These are phyloP conservation scores for Lipomyces oligophaga DNA, from an alignment of 805 yeast species.

Conservation along the genomic window DNA sequence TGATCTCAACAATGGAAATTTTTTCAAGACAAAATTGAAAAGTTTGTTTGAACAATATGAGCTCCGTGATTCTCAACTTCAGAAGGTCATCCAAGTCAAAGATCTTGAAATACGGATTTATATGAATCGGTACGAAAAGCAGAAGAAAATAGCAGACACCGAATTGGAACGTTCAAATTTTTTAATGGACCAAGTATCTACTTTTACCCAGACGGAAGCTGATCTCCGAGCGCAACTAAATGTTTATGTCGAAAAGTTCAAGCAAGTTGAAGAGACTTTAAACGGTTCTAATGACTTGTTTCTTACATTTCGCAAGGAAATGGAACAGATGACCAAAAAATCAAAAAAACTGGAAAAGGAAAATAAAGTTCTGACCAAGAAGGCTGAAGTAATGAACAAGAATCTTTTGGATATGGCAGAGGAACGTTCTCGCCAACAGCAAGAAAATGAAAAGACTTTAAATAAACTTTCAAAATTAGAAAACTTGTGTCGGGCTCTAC, in stretches of 20 bases:
- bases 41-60: constrained; percentile 27
- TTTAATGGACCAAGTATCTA: constrained; percentile 17
- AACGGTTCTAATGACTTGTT: constrained; percentile 33
- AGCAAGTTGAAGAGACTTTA: constrained; percentile 38
- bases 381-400: constrained; percentile 20
- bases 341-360: constrained; percentile 25
- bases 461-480: constrained; percentile 23
- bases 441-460: constrained; percentile 17
- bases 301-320: constrained; percentile 20
- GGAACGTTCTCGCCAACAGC: constrained; percentile 21
- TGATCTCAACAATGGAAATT: constrained; percentile 9
- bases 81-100: constrained; percentile 14
- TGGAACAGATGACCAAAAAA: constrained; percentile 28
- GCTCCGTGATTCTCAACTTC: constrained; percentile 20
- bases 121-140: constrained; percentile 34
- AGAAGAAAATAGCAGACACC: constrained; percentile 12
- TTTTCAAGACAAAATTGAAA: constrained; percentile 16
- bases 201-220: constrained; percentile 21
- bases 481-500: constrained; percentile 23
- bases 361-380: constrained; percentile 16
- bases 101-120: constrained; percentile 26
- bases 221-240: constrained; percentile 23
- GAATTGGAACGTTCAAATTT: constrained; percentile 13
- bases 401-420: constrained; percentile 26
- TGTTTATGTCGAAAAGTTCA: constrained; percentile 33